Base-by-base conservation (phyloP, 306 rosid species). In the Quercus alba region DNA sequence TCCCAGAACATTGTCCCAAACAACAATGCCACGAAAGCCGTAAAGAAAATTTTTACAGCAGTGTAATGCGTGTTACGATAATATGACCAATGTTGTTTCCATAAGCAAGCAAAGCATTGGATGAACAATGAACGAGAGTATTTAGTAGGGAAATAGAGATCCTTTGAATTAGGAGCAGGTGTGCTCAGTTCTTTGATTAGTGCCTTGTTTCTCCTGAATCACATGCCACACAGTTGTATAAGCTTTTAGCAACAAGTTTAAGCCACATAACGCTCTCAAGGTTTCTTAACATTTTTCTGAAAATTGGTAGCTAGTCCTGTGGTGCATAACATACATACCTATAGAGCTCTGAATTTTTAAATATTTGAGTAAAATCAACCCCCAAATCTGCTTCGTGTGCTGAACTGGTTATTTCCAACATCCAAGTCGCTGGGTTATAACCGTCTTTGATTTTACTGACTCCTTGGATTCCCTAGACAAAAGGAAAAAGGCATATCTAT, bases 1-100 rank as follows among this genome's bases (percentile, higher is more conserved):
- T 85, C 83, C 93, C 93, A 88, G 88, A 92, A 92, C 81, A 92
- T 84, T 26, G 97, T 75, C 26, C 97, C 94, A 52, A 92, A 87
- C 77, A 92, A 84, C 72, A 92, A 74, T 38, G 90, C 94, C 21
- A 77, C 67, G 52, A 84, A 52, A 51, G 83, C 64, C 2, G 93
- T 84, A 81, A 86, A 84, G 70, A 81, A 73, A 46, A 80, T 49
- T 84, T 89, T 83, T 21, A 90, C 88, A 0, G 90, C 88, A 20
- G 90, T 90, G 72, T 92, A 90, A 6, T 85, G 80, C 0, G 92
- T 94, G 67, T 92, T 90, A 18, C 92, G 84, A 93, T 93, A 87
- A 55, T 83, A 87, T 14, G 93, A 90, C 97, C 88, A 87, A 70
- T 83, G 92, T 68, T 90, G 97, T 71, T 90, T 90, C 93, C 94